Conservation (phyloP, 495 filamentous ascomycete species). For the Aspergillus asperescens region DNA sequence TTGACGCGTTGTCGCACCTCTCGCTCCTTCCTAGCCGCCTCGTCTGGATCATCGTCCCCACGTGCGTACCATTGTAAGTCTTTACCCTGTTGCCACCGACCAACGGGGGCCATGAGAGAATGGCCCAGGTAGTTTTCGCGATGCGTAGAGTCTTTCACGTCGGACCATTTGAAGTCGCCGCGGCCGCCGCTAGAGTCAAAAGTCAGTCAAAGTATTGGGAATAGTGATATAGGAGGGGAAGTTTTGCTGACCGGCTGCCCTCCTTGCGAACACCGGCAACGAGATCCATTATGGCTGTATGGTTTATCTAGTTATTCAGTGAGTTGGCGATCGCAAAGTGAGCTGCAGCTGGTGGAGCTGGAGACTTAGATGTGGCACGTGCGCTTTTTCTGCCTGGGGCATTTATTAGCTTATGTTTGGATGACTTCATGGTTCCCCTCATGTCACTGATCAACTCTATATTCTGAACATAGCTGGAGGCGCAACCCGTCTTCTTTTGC, state of each 20-base stretch:
- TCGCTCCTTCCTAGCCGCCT: conserved; percentile 56
- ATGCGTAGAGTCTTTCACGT: conserved; percentile 79
- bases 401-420: conserved; percentile 4
- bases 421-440: conserved; percentile 19
- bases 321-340: background rate
- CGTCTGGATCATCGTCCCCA: conserved; percentile 52
- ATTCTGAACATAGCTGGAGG: background rate
- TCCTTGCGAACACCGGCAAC: conserved; percentile 88
- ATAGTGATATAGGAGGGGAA: background rate
- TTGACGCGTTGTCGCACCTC: conserved; percentile 77
- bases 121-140: conserved; percentile 98
- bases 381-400: conserved; percentile 21
- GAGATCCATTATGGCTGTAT: conserved; percentile 70
- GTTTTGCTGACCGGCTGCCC: conserved; percentile 62
- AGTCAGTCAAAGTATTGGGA: background rate
- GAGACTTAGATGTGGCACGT: conserved; percentile 19
- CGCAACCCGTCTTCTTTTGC: background rate
- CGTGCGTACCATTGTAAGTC: conserved; percentile 90
- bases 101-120: conserved; percentile 89
- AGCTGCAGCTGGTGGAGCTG: background rate
- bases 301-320: too few species aligned
- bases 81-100: conserved; percentile 87
- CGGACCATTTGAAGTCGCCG: conserved; percentile 92
- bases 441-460: background rate
- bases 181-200: conserved; percentile 64